Evolutionary conservation across 306 rosid genomes (phyloP).

Genomic region (Argentina anserina): DNA sequence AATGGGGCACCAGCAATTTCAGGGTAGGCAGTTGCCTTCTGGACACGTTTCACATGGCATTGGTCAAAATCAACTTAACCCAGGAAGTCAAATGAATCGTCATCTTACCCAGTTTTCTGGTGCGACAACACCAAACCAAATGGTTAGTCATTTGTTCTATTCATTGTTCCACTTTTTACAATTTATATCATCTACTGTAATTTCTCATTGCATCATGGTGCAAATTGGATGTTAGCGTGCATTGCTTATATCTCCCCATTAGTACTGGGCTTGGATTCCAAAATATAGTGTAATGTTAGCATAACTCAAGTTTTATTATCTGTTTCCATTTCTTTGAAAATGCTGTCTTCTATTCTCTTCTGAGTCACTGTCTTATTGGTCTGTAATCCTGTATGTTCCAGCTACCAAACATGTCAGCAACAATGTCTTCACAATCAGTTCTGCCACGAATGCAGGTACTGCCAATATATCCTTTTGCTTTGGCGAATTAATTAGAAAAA

Average conservation of each 20-base stretch:
- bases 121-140: conserved; percentile 79
- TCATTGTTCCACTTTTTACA: no score
- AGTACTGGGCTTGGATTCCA: not conserved
- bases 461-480: conserved; percentile 17
- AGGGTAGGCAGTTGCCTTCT: conserved; percentile 82
- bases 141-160: conserved; percentile 46
- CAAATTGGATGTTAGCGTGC: not conserved
- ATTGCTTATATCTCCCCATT: not conserved
- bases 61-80: conserved; percentile 85
- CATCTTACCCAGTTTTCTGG: conserved; percentile 71
- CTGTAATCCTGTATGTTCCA: conserved; percentile 31
- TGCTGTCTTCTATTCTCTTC: conserved; percentile 11
- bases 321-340: not conserved
- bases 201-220: not conserved
- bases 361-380: conserved; percentile 7
- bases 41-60: conserved; percentile 84
- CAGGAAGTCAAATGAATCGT: conserved; percentile 90
- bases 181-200: not conserved
- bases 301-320: not conserved
- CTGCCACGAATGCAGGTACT: conserved; percentile 76
- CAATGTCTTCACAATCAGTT: conserved; percentile 73
- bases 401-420: conserved; percentile 82
- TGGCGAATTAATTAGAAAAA: not conserved
- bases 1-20: conserved; percentile 86
- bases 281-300: not conserved